Evolutionary conservation across 371 early-diverging fungal genomes (phyloP).

Genomic region (Conidiobolus incongruus): DNA sequence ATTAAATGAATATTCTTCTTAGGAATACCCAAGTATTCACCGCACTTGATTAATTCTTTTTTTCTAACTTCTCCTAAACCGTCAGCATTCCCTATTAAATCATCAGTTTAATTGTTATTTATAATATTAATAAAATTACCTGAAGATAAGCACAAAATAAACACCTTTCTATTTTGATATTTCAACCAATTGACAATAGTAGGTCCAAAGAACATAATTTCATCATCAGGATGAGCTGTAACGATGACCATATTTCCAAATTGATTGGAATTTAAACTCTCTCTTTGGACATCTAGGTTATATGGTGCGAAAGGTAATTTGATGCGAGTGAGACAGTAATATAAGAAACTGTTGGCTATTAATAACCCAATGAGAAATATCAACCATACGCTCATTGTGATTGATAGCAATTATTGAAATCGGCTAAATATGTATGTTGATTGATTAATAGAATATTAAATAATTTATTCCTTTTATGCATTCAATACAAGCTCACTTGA

Average conservation of each 20-base stretch:
- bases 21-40: slow-evolving; percentile 36
- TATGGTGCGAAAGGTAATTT: too few relatives aligned
- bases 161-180: slow-evolving; percentile 21
- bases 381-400: too few relatives aligned
- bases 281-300: too few relatives aligned
- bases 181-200: slow-evolving; percentile 30
- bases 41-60: slow-evolving; percentile 47
- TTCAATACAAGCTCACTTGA: too few relatives aligned
- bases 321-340: too few relatives aligned
- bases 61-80: slow-evolving; percentile 52
- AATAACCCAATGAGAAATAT: too few relatives aligned
- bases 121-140: slow-evolving; percentile 18
- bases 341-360: too few relatives aligned
- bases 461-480: too few relatives aligned
- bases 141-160: slow-evolving; percentile 65
- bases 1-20: slow-evolving; percentile 28
- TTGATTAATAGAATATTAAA: too few relatives aligned
- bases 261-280: too few relatives aligned
- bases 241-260: slow-evolving; percentile 32
- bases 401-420: too few relatives aligned
- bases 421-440: too few relatives aligned
- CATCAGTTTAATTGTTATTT: neutral
- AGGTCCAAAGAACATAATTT: slow-evolving; percentile 98
- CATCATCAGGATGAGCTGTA: slow-evolving; percentile 99
- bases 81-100: slow-evolving; percentile 39